phyloP scores from a whole-genome alignment of 1,284 basidiomycete species.

The Veloporphyrellus conicus region DNA sequence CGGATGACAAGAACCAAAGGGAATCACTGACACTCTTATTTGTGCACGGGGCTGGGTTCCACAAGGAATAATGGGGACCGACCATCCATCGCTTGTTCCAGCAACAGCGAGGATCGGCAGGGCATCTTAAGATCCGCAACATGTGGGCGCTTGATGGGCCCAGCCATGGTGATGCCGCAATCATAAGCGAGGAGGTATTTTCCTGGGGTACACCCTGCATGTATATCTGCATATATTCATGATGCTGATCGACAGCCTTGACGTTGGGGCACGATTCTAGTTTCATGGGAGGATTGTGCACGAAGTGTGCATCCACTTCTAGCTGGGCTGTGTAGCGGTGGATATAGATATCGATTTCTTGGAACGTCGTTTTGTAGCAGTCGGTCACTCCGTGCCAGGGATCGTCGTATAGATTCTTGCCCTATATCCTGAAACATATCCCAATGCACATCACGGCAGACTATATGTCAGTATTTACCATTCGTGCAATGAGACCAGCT shows the following conservation, averaged over 20 bases:
- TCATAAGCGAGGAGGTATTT: not conserved
- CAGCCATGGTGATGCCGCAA: constrained; percentile 1
- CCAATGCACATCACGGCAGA: not conserved
- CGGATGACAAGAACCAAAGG: too few species aligned
- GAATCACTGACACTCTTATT: not conserved
- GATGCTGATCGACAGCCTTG: not conserved
- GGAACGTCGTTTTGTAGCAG: not conserved
- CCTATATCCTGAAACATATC: not conserved
- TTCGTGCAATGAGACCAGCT: not conserved
- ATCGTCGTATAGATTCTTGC: not conserved
- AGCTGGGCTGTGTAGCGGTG: not conserved
- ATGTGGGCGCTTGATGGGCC: not conserved
- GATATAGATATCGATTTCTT: not conserved
- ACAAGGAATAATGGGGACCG: constrained; percentile 6
- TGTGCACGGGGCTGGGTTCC: not conserved
- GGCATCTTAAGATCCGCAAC: not conserved
- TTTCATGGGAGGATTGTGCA: not conserved
- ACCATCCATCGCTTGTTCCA: constrained; percentile 1
- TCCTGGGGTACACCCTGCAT: not conserved
- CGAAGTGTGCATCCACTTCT: not conserved
- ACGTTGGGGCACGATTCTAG: not conserved
- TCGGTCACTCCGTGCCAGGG: not conserved
- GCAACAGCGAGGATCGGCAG: not conserved
- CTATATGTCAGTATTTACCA: not conserved
- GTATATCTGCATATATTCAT: not conserved